These are phyloP conservation scores for Yamadazyma siamensis DNA, from an alignment of 1,139 yeast genomes.

Conservation along the genomic window DNA sequence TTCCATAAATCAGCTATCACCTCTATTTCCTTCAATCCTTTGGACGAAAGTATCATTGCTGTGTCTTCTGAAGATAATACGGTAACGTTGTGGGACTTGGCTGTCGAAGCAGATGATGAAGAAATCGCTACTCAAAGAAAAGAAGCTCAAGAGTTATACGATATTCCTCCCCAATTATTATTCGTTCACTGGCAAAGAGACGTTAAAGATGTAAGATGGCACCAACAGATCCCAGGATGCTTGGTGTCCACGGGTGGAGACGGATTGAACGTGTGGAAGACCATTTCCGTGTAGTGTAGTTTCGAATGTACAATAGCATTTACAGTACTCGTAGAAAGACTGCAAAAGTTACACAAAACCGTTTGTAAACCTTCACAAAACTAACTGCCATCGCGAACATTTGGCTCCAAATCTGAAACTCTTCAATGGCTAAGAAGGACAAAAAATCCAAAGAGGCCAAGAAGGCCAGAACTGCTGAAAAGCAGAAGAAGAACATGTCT, in stretches of 20 bases:
- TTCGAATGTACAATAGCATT: too few species aligned
- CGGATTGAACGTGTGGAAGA: constrained; percentile 93
- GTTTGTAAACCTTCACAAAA: background rate
- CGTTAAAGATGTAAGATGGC: constrained; percentile 98
- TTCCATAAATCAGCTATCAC: constrained; percentile 95
- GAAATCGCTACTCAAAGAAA: constrained; percentile 77
- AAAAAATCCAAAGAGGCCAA: constrained; percentile 87
- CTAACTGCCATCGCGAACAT: too few species aligned
- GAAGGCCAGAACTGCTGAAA: constrained; percentile 84
- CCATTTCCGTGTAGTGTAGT: constrained; percentile 79
- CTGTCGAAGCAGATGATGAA: constrained; percentile 96
- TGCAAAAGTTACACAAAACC: constrained; percentile 1
- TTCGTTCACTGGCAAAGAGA: constrained; percentile 98
- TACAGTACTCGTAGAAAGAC: background rate
- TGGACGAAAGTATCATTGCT: constrained; percentile 92
- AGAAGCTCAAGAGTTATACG: constrained; percentile 75
- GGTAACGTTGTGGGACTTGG: constrained; percentile 94
- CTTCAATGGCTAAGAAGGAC: constrained; percentile 74
- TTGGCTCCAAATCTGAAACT: too few species aligned
- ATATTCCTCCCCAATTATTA: constrained; percentile 91
- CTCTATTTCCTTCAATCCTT: constrained; percentile 89
- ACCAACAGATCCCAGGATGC: constrained; percentile 93
- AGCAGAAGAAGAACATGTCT: constrained; percentile 68
- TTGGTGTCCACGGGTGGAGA: constrained; percentile 94
- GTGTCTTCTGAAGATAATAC: constrained; percentile 96